Percentiles rank a stretch among this genome's conserved stretches.
These are phyloP conservation scores for Linaria vulgaris DNA, from an alignment of 257 asterid genomes.

Conservation along the genomic window DNA sequence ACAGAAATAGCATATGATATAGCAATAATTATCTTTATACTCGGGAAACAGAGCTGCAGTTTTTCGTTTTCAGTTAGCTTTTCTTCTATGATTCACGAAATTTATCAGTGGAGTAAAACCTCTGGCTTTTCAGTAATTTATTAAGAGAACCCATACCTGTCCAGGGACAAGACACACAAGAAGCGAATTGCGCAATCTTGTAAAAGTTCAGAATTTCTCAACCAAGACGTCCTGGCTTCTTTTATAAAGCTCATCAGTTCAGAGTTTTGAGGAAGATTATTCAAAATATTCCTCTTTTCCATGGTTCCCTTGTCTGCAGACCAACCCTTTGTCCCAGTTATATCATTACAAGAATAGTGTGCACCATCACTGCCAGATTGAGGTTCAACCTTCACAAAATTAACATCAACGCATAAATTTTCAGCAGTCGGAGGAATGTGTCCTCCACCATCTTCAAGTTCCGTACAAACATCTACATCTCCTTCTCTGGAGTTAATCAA, in stretches of 20 bases:
- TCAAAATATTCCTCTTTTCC: conserved; percentile 47
- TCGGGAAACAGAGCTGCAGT: conserved; percentile 13
- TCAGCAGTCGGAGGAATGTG: conserved; percentile 32
- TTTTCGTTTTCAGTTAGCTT: conserved; percentile 15
- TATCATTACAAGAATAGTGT: conserved; percentile 32
- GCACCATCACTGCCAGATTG: conserved; percentile 42
- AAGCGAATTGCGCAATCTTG: conserved; percentile 99
- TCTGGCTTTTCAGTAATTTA: conserved; percentile 10
- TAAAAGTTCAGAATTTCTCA: conserved; percentile 85
- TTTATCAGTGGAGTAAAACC: conserved; percentile 9
- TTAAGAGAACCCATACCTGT: conserved; percentile 66
- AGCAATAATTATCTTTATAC: conserved; percentile 6
- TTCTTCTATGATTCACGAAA: conserved; percentile 18
- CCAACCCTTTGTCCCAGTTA: conserved; percentile 32
- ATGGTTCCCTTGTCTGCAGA: conserved; percentile 46
- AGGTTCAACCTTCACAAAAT: conserved; percentile 52
- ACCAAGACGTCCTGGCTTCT: conserved; percentile 87
- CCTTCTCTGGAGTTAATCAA: conserved; percentile 39
- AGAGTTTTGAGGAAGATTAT: conserved; percentile 55
- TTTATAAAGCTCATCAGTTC: conserved; percentile 77
- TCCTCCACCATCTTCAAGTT: conserved; percentile 49
- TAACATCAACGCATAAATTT: conserved; percentile 50
- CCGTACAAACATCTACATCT: conserved; percentile 34
- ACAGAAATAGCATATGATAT: conserved; percentile 7
- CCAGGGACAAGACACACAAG: conserved; percentile 90